Conservation (phyloP, 78 protist genomes). For the Capsaspora owczarzaki region DNA sequence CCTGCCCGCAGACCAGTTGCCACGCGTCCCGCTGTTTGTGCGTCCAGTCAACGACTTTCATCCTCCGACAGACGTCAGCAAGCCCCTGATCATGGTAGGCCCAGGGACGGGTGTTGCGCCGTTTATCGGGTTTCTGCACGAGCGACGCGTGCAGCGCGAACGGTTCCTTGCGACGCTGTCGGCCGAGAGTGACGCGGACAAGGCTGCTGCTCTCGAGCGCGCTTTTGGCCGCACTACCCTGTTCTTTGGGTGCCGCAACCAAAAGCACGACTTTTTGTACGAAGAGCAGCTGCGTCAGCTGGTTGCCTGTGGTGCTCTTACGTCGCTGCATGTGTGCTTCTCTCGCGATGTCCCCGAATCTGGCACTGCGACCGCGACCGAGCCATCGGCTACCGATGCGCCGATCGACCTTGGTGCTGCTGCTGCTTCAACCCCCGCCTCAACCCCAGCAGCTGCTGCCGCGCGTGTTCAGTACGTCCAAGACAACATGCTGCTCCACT, state of each 20-base stretch:
- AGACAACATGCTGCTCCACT: background rate
- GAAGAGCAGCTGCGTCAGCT: constrained; percentile 52
- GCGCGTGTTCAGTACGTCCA: constrained; percentile 15
- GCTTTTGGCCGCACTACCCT: constrained; percentile 22
- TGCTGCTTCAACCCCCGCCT: constrained; percentile 12
- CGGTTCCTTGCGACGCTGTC: background rate
- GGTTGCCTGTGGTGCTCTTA: too few relatives aligned
- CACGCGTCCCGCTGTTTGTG: background rate
- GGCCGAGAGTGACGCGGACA: background rate
- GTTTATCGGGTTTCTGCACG: constrained; percentile 76
- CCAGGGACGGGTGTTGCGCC: constrained; percentile 98
- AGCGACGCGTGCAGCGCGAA: background rate
- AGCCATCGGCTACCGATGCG: constrained; percentile 30
- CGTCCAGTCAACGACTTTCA: background rate
- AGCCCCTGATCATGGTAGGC: constrained; percentile 82
- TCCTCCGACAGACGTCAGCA: constrained; percentile 36
- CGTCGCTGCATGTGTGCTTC: constrained; percentile 40
- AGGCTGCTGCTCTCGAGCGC: too few relatives aligned
- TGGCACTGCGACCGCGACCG: constrained; percentile 44
- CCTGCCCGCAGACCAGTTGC: background rate
- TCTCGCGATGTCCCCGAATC: constrained; percentile 29
- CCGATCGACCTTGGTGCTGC: too few relatives aligned
- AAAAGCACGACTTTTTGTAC: constrained; percentile 66
- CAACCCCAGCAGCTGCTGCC: background rate
- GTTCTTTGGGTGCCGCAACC: constrained; percentile 82